A percentile compares a stretch with the other conserved stretches of the same genome.
Conservation (phyloP, 805 yeast species). For the Saturnispora kantuleensis region DNA sequence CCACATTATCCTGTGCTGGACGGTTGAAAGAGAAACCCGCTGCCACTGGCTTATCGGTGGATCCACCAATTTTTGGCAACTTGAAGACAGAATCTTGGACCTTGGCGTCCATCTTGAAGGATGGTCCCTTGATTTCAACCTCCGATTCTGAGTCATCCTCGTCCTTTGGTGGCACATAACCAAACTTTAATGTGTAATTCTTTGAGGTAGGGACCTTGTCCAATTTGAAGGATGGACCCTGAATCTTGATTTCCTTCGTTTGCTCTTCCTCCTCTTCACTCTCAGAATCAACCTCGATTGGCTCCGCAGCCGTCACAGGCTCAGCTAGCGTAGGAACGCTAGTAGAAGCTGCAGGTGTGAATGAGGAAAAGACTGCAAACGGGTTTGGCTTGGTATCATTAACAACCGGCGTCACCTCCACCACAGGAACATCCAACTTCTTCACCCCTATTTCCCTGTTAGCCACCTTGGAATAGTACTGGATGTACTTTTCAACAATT, state of each 20-base stretch:
- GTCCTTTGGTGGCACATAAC: constrained; percentile 25
- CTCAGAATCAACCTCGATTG: constrained; percentile 13
- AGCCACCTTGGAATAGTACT: constrained; percentile 36
- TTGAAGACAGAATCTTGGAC: constrained; percentile 27
- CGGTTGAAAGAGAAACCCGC: constrained; percentile 10
- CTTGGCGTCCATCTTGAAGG: constrained; percentile 36
- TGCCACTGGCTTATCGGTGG: not conserved
- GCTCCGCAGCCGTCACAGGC: not conserved
- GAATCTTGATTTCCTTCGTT: constrained; percentile 39
- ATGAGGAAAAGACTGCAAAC: constrained; percentile 8
- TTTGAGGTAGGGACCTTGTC: constrained; percentile 37
- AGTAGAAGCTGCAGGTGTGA: not conserved
- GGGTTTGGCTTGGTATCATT: constrained; percentile 12
- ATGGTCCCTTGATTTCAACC: constrained; percentile 64
- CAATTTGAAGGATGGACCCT: constrained; percentile 60
- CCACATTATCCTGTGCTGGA: not conserved
- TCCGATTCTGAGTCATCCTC: constrained; percentile 48
- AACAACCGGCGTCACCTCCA: constrained; percentile 14
- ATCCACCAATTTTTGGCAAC: constrained; percentile 10
- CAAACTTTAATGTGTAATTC: constrained; percentile 42
- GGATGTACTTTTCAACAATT: constrained; percentile 47
- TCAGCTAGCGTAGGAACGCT: constrained; percentile 1
- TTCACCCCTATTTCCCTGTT: constrained; percentile 19
- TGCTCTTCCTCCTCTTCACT: constrained; percentile 31
- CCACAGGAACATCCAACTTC: constrained; percentile 18